Conservation (phyloP, 1,139 yeast genomes). For the Maudiozyma humilis region DNA sequence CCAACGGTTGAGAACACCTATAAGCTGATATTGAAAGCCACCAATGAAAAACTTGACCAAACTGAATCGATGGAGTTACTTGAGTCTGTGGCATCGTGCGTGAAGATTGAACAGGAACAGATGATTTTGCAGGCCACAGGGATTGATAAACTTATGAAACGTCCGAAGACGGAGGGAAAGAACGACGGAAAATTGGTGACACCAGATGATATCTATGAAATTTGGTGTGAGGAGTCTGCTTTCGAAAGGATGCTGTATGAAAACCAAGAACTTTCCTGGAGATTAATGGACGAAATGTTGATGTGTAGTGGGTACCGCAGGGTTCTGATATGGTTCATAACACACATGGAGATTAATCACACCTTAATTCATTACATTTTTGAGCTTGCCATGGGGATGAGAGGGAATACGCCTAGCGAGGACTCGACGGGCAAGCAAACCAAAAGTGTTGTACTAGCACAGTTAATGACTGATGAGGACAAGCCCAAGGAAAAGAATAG, state of each 20-base stretch:
- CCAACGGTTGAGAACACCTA: slow-evolving; percentile 13
- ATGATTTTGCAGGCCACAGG: slow-evolving; percentile 18
- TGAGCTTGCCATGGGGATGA: slow-evolving; percentile 46
- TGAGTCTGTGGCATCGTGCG: slow-evolving; percentile 44
- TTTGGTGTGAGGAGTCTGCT: slow-evolving; percentile 36
- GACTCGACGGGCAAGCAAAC: slow-evolving; percentile 14
- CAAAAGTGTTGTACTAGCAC: slow-evolving; percentile 10
- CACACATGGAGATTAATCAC: slow-evolving; percentile 48
- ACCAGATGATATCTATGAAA: slow-evolving; percentile 44
- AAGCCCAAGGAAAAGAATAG: slow-evolving; percentile 12
- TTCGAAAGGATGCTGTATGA: slow-evolving; percentile 37
- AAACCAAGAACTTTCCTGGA: slow-evolving; percentile 43
- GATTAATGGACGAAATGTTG: slow-evolving; percentile 57
- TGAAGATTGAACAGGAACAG: slow-evolving; percentile 37
- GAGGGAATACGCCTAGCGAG: slow-evolving; percentile 37
- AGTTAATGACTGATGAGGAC: slow-evolving; percentile 5
- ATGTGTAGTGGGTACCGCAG: slow-evolving; percentile 58
- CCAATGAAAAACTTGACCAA: slow-evolving; percentile 35
- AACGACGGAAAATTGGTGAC: slow-evolving; percentile 31
- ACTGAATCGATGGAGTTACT: slow-evolving; percentile 25
- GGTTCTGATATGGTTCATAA: slow-evolving; percentile 56
- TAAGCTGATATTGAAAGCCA: slow-evolving; percentile 27
- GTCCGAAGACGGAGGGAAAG: slow-evolving; percentile 5
- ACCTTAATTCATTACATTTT: slow-evolving; percentile 52
- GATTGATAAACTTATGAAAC: slow-evolving; percentile 6